Base-by-base conservation (phyloP, 176 grass and related monocot species). In the Oropetium thomaeum region DNA sequence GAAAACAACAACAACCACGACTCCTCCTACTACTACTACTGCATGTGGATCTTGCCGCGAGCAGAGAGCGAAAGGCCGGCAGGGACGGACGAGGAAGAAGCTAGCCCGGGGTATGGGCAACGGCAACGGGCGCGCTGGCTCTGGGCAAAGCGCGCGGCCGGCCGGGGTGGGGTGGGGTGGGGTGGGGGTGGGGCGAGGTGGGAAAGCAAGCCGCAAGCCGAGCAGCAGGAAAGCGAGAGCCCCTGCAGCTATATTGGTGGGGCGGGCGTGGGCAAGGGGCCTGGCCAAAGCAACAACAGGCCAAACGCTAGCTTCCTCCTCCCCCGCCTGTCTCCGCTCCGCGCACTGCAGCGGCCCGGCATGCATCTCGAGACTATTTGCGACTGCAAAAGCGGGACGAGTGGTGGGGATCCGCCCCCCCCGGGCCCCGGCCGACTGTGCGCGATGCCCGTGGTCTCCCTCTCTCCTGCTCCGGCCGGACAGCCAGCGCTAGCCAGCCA, bases 1-100 rank as follows among this genome's bases (percentile, higher is more conserved):
- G 23, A 26, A 52, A 58, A 45, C 15, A 19, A 15, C 22, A 22
- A 54, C 28, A 76, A 4, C 28, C 5, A 25, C 62, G 22, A 58
- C n/a, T 4, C 44, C 22, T 31, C 34, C 28, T 1, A 3, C 42
- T n/a, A 1, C n/a, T 13, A 51, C 53, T 74, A 62, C 53, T 63
- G 80, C 86, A 88, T 83, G 85, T 83, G 80, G 80, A 74, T 79
- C 58, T 83, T 83, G 80, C 86, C 80, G 62, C 68, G 75, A 88
- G 80, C 80, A 67, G 51, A 41, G 80, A 88, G 16, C 75, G 80
- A 79, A 88, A 87, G 79, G 58, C 67, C 19, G 67, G 73, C 29
- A 20, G 60, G 66, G 48, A 17, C 38, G 13, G 22, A 67, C n/a
- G 59, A 71, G 20, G 70, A 52, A 62, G 29, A 48, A 27, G 27